Base-by-base conservation (phyloP, 805 yeast genomes). In the Candida nanaspora region DNA sequence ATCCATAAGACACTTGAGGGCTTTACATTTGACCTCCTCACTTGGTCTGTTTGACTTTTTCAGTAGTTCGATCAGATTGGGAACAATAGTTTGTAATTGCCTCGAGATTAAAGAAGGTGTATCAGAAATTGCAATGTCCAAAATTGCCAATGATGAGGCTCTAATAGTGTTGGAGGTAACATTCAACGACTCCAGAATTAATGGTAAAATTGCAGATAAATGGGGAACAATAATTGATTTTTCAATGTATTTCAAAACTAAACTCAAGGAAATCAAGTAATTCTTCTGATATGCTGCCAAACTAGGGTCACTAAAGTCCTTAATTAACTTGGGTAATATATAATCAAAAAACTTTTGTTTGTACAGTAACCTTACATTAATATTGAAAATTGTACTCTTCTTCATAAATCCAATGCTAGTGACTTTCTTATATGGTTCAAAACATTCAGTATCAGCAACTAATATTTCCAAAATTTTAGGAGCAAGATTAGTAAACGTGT, bases 331-430 rank as follows among this genome's bases (percentile, higher is more conserved):
- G 0, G 84, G 83, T 6, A 86, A 68, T 1, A 78, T 63, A 8
- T 68, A 62, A 44, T 77, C 76, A 55, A 87, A 86, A 21, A 86
- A 69, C 47, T 80, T 80, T 54, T 93, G 98, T 55, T 87, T 87
- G 69, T 83, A 86, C 20, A 93, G 67, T 35, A 74, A 59, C 43
- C 84, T 74, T 16, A 82, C 73, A 44, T 80, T 76, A 41, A 83
- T 69, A 46, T 78, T 78, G 46, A 57, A 57, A 1, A 72, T 73
- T n/a, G 41, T 41, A 4, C 48, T 42, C 35, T 53, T 56, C 6
- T 50, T 49, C 34, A 51, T 38, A 6, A 50, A 36, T n/a, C 57
- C 57, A 23, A 27, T 35, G 11, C 27, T 26, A 3, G 25, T 9
- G 11, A 11, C 14, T 38, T 45, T 52, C 31, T 65, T 65, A 22